Conservation (phyloP, 2,329 filamentous ascomycete genomes). For the Phyllosticta citriasiana region DNA sequence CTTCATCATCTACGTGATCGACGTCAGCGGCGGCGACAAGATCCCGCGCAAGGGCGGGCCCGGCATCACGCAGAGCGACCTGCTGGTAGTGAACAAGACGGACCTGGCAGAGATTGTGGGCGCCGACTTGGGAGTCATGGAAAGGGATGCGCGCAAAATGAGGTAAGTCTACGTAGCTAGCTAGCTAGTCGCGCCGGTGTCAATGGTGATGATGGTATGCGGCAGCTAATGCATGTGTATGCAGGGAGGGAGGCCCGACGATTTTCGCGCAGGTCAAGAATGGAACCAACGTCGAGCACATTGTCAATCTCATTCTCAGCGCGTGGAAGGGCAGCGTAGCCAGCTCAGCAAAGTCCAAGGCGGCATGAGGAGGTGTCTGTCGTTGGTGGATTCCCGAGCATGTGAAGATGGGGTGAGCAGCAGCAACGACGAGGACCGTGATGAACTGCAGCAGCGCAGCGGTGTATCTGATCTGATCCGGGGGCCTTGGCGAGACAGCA, state of each 20-base stretch:
- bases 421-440: too few relatives aligned
- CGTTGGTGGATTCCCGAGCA: background rate
- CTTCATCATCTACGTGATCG: slow-evolving; percentile 97
- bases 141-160: slow-evolving; percentile 88
- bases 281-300: slow-evolving; percentile 72
- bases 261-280: slow-evolving; percentile 98
- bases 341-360: slow-evolving; percentile 20
- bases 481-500: background rate
- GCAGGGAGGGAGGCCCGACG: slow-evolving; percentile 80
- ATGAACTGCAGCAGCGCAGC: too few relatives aligned
- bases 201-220: background rate
- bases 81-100: slow-evolving; percentile 94
- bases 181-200: background rate
- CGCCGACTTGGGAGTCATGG: slow-evolving; percentile 87
- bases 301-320: slow-evolving; percentile 77
- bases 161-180: slow-evolving; percentile 15
- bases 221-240: background rate
- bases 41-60: slow-evolving; percentile 92
- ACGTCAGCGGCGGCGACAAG: slow-evolving; percentile 94
- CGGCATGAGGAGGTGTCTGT: background rate
- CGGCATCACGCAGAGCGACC: slow-evolving; percentile 90
- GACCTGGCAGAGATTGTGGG: slow-evolving; percentile 85
- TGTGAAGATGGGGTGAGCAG: background rate
- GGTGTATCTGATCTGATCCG: background rate
- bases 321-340: slow-evolving; percentile 90